These are phyloP conservation scores for Podochytrium sp. DNA, from an alignment of 192 early-diverging fungal genomes.

Conservation along the genomic window DNA sequence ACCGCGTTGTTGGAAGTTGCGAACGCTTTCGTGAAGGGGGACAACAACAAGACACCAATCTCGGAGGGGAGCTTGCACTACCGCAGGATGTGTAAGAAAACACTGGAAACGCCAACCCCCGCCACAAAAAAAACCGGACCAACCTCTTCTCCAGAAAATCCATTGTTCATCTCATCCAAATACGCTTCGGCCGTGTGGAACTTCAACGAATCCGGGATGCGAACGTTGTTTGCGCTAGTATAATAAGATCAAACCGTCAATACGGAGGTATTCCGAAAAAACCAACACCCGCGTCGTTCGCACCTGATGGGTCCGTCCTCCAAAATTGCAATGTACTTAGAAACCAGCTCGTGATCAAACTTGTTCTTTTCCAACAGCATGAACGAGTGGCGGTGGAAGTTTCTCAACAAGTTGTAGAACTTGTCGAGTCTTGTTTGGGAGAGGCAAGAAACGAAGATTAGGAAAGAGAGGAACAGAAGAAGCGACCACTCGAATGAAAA, in stretches of 20 bases:
- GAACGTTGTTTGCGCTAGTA: constrained; percentile 59
- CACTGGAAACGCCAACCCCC: background rate
- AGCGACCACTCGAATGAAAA: no score
- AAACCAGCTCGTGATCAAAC: constrained; percentile 59
- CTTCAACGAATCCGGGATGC: constrained; percentile 66
- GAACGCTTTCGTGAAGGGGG: constrained; percentile 57
- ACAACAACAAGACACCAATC: constrained; percentile 46
- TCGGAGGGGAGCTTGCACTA: constrained; percentile 17
- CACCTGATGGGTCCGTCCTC: constrained; percentile 66
- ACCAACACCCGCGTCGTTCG: background rate
- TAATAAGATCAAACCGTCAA: background rate
- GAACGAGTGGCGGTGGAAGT: constrained; percentile 68
- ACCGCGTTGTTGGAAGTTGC: constrained; percentile 53
- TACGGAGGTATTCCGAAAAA: background rate
- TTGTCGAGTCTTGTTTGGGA: constrained; percentile 68
- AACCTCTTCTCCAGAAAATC: constrained; percentile 48
- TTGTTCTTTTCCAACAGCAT: constrained; percentile 58
- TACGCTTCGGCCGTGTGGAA: constrained; percentile 77
- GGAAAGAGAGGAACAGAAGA: background rate
- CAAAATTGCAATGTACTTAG: constrained; percentile 58
- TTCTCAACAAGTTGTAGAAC: constrained; percentile 73
- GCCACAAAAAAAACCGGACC: constrained; percentile 16
- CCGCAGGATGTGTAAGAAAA: background rate
- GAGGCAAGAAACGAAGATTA: background rate
- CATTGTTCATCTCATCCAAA: constrained; percentile 72